Conservation (phyloP, 495 filamentous ascomycete genomes). For the Lasiosphaeria miniovina region DNA sequence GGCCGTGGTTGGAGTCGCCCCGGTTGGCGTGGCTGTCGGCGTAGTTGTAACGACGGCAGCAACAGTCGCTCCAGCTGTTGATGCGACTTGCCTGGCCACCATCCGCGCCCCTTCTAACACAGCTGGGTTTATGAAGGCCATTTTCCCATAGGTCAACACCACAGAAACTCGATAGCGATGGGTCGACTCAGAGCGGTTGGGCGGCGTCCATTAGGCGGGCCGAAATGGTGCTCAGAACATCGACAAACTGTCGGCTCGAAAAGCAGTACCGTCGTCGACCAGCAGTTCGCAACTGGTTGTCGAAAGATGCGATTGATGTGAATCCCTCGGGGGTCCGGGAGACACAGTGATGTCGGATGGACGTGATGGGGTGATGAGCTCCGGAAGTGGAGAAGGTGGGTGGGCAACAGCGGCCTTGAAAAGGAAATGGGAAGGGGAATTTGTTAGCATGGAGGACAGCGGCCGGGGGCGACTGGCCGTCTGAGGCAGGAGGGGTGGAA, state of each 20-base stretch:
- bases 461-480: slow-evolving; percentile 7
- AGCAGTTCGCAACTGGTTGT: background rate
- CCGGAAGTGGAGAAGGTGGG: slow-evolving; percentile 25
- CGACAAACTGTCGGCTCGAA: slow-evolving; percentile 3
- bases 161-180: slow-evolving; percentile 19
- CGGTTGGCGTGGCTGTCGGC: background rate
- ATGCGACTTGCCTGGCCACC: slow-evolving; percentile 25
- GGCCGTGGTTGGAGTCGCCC: background rate
- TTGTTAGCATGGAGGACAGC: slow-evolving; percentile 21
- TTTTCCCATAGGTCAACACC: slow-evolving; percentile 16
- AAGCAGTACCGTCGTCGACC: background rate
- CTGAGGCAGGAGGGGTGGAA: slow-evolving; percentile 8
- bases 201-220: slow-evolving; percentile 29
- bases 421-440: slow-evolving; percentile 16
- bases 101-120: slow-evolving; percentile 27
- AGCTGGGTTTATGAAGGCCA: slow-evolving; percentile 28
- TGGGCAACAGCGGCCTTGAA: slow-evolving; percentile 10
- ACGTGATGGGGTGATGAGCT: slow-evolving; percentile 14
- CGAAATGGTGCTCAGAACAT: slow-evolving; percentile 2
- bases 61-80: background rate
- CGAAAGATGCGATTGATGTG: slow-evolving; percentile 5
- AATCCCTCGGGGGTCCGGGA: slow-evolving; percentile 20
- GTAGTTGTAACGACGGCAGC: slow-evolving; percentile 4
- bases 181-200: slow-evolving; percentile 17
- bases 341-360: slow-evolving; percentile 20